Evolutionary conservation across 2,329 filamentous ascomycete genomes (phyloP), one percentile per base, ranked within the genome.

Genomic region (Xenoacremonium recifei): DNA sequence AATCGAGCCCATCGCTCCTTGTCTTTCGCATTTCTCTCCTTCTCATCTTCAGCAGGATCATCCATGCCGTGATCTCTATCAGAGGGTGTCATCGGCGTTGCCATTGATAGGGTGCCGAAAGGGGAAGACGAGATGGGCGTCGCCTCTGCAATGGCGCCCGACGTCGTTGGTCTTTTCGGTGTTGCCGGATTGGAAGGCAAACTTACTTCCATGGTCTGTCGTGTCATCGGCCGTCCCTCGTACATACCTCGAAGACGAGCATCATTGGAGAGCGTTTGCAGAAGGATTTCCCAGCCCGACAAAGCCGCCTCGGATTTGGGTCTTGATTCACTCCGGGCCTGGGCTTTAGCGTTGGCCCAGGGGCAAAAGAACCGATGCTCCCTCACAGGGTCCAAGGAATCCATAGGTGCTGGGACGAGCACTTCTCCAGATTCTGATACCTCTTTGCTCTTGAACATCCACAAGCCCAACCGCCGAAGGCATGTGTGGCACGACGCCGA

Each of bases 321-420:
- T 23, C 61, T 40, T 46, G 64, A 34, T 57, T 61, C 48, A 39
- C 55, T 42, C 42, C 59, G 47, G 60, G 69, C 80, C 60, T 91
- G 87, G 2, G 80, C 75, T 10, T 68, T 57, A 3, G 79, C 65
- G 52, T 82, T 88, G 45, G 84, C 76, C 88, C 88, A 93, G 1
- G 88, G 88, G 53, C 88, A 93, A 58, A 91, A 93, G 57, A 89
- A 87, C 47, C 89, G 80, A 63, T 93, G 88, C 61, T 91, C 85
- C 5, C 76, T 75, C 2, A 84, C 66, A 4, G 82, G 80, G 57
- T 92, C 83, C 2, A 93, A 73, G 42, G 79, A 72, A 51, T 80
- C 77, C 74, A 87, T 84, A 2, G 78, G 76, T 3, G 82, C 77
- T 2, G 77, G 75, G 4, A 77, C 72, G 10, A 84, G 64, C 9